Conservation (phyloP, 805 yeast species). For the Zygosaccharomyces lentus region DNA sequence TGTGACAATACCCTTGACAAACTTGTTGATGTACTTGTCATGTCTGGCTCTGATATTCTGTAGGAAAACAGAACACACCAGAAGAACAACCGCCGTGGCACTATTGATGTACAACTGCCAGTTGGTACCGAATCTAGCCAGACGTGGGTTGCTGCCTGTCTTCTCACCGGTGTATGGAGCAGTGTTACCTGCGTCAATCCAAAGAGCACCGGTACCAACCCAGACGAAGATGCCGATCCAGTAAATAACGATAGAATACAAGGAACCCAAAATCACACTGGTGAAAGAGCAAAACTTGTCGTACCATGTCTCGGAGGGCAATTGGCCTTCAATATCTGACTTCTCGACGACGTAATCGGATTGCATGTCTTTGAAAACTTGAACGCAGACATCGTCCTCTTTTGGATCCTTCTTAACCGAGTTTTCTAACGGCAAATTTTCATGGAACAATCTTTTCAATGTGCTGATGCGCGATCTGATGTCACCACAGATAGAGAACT, state of each 20-base stretch:
- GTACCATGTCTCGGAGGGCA: constrained; percentile 33
- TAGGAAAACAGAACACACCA: constrained; percentile 37
- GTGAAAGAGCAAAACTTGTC: constrained; percentile 32
- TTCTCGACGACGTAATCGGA: constrained; percentile 2
- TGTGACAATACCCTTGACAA: constrained; percentile 19
- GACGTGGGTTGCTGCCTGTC: constrained; percentile 22
- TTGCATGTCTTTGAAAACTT: not conserved
- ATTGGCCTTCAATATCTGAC: constrained; percentile 12
- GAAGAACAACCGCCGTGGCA: constrained; percentile 38
- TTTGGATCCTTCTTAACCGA: not conserved
- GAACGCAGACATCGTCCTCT: constrained; percentile 2
- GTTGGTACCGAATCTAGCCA: constrained; percentile 30
- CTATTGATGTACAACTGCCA: constrained; percentile 44
- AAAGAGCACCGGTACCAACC: constrained; percentile 37
- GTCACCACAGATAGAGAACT: constrained; percentile 25
- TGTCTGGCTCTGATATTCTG: constrained; percentile 41
- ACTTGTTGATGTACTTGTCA: constrained; percentile 29
- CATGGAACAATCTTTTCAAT: constrained; percentile 18
- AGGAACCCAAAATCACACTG: constrained; percentile 33
- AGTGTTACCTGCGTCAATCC: constrained; percentile 25
- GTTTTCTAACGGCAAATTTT: not conserved
- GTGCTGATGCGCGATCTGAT: constrained; percentile 31
- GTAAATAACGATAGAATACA: constrained; percentile 32
- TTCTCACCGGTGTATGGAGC: constrained; percentile 29
- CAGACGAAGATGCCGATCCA: constrained; percentile 40